Conservation (phyloP, 208 protist species). For the Trypanosoma grayi region DNA sequence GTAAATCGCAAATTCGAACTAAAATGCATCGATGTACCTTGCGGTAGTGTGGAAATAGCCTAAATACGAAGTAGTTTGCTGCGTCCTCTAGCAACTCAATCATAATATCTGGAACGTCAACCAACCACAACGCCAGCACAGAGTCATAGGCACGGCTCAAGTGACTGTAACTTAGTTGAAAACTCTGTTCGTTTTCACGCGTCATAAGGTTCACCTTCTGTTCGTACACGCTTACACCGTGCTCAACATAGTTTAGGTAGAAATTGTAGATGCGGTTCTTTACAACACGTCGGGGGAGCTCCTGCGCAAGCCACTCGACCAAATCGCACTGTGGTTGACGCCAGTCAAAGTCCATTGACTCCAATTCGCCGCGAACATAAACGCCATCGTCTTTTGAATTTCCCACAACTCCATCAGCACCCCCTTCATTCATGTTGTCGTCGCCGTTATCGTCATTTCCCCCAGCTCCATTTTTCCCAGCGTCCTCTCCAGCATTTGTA, state of each 20-base stretch:
- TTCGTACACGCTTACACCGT: constrained; percentile 79
- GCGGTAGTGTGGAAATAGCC: constrained; percentile 93
- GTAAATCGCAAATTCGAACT: constrained; percentile 97
- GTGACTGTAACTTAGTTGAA: constrained; percentile 95
- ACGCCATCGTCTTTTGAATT: constrained; percentile 28
- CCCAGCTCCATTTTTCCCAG: constrained; percentile 28
- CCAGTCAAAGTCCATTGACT: constrained; percentile 86
- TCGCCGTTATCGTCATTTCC: constrained; percentile 25
- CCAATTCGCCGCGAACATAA: constrained; percentile 77
- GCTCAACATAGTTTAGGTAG: constrained; percentile 87
- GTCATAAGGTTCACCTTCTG: constrained; percentile 82
- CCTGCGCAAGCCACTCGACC: constrained; percentile 89
- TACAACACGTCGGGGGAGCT: constrained; percentile 78
- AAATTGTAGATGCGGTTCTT: constrained; percentile 93
- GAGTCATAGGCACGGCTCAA: constrained; percentile 85
- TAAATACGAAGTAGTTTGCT: constrained; percentile 90
- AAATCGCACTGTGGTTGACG: constrained; percentile 80
- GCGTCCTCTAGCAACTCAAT: constrained; percentile 97
- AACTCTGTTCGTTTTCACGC: constrained; percentile 91
- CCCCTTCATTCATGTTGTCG: constrained; percentile 29
- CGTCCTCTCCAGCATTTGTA: constrained; percentile 19
- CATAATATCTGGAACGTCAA: constrained; percentile 96
- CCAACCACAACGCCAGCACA: constrained; percentile 95
- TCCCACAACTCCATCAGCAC: neutral
- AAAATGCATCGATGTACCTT: constrained; percentile 92